Base-by-base conservation (phyloP, 805 yeast genomes). In the Saccharomyces jurei region DNA sequence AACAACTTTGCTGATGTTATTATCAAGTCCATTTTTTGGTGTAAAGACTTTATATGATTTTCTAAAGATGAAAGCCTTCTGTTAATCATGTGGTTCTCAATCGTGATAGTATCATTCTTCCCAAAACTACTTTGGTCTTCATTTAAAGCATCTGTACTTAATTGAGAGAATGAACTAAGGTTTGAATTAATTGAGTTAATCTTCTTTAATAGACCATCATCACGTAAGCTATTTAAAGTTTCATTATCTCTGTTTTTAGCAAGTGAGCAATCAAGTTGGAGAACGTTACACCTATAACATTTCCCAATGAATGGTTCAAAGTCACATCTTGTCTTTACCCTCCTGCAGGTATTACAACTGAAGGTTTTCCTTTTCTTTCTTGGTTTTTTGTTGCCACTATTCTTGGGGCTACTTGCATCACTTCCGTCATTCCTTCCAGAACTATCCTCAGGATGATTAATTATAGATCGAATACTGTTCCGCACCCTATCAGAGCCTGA, bases 251-350 rank as follows among this genome's bases (percentile, higher is more conserved):
- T 60, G 54, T 65, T 71, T 22, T 56, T 57, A 2, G 79, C 70
- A 46, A 81, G 60, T 0, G 83, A 78, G 57, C 87, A 82, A 0
- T 71, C 73, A 8, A 80, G 60, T 47, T 76, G 65, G 44, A 81
- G 60, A 29, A 80, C 73, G 47, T 67, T 69, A 58, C 87, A 82
- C 29, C 85, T 70, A 54, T 78, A 79, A 59, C 86, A 82, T 57
- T 75, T 74, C 4, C 73, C 74, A 11, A 64, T 62, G 1, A 68
- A 60, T 0, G 74, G 72, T 46, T 77, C 79, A 58, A 73, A 76
- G 55, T 78, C 83, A 63, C 87, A 82, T 54, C 84, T 72, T 1
- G 86, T 81, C 62, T 82, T 82, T 55, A 80, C 71, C 61, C 74
- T 78, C 13, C 85, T 70, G 58, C 87, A 82, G 14, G 74, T 70